Evolutionary conservation across 2,329 filamentous ascomycete genomes (phyloP), one percentile per base, ranked within the genome.

Genomic region (Hypoxylon sp.): DNA sequence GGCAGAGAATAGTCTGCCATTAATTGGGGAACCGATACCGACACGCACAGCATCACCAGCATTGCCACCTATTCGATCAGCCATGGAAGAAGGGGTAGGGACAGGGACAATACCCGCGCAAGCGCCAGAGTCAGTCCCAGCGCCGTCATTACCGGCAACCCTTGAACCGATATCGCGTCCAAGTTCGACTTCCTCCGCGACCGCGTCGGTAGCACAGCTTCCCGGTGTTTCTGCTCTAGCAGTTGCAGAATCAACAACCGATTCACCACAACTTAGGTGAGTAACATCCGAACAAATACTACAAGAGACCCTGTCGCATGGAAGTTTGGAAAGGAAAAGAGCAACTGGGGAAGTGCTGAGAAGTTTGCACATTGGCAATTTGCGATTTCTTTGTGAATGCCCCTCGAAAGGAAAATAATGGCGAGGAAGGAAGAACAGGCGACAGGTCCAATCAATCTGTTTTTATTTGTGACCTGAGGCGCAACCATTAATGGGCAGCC

Each of bases 121-220:
- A 4, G 32, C 32, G 32, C 32, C 32, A 4, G 24, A 4, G 24
- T 7, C 24, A 26, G 24, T 7, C 4, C 24, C 24, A 26, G 24
- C 24, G 32, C 32, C 77, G 49, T 72, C 81, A 46, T 73, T 79
- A 41, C 72, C 78, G 37, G 76, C 79, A 34, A 74, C 75, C 8
- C 72, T 80, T 43, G 84, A 87, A 65, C 77, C 81, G 17, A 80
- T 84, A 61, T 84, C 84, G 28, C 79, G 81, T 68, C 82, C 82
- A 20, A 81, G 79, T 68, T 84, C 84, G 30, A 80, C 81, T 3
- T 83, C 84, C 2, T 83, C 84, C 3, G 81, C 82, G 1, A 77
- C 80, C 19, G 78, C 77, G 17, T 81, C 70, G 24, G 72, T 79
- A 59, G 77, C 79, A 15, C 82, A 85, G 43, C 73, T 85, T 39